Evolutionary conservation across 225 moss, liverwort and hornwort species (phyloP).

Genomic region (Pseudoscleropodium purum): DNA sequence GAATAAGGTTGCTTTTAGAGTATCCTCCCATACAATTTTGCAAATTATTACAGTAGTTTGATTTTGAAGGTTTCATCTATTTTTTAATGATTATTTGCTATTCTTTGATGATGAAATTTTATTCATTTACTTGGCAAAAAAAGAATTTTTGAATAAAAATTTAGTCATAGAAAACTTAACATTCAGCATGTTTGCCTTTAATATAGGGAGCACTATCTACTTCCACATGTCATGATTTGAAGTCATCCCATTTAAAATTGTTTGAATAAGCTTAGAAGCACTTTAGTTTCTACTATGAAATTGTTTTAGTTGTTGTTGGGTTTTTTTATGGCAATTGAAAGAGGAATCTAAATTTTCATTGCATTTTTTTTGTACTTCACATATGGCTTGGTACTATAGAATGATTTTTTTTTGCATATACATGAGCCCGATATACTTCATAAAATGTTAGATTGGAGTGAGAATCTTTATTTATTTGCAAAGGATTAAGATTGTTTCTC

Average conservation of each 20-base stretch:
- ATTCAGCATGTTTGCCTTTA: accelerated
- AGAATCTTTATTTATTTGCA: neutral
- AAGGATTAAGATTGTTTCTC: accelerated
- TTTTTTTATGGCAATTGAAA: neutral
- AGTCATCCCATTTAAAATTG: neutral
- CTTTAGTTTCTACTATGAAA: neutral
- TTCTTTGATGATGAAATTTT: too few relatives aligned
- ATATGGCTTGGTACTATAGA: neutral
- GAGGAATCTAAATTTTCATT: neutral
- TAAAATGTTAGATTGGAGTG: neutral
- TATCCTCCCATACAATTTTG: neutral
- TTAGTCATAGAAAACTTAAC: neutral
- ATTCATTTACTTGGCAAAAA: neutral
- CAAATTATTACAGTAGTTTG: neutral
- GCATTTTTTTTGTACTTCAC: neutral
- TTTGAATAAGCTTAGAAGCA: neutral
- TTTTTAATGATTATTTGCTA: too few relatives aligned
- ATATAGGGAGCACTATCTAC: neutral
- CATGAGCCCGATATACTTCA: neutral
- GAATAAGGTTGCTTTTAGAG: too few relatives aligned
- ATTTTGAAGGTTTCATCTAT: neutral
- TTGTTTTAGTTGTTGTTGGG: neutral
- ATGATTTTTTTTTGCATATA: neutral
- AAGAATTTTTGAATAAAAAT: too few relatives aligned
- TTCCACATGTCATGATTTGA: neutral